These are phyloP conservation scores for Pseudisothecium myosuroides DNA, from an alignment of 225 moss, liverwort and hornwort species.

Conservation along the genomic window DNA sequence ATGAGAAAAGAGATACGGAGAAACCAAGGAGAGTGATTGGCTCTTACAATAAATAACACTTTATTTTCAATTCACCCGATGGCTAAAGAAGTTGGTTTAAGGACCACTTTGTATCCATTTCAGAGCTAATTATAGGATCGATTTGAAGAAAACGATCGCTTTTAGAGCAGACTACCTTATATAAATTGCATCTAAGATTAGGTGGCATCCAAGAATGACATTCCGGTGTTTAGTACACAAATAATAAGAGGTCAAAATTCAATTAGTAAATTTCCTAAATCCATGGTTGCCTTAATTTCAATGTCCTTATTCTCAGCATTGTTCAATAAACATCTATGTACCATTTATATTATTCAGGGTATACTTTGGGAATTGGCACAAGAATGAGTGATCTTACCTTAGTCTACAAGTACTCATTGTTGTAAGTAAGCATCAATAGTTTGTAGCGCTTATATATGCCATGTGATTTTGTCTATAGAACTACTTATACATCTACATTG, in stretches of 20 bases:
- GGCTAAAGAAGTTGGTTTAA: too few species aligned
- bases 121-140: too few species aligned
- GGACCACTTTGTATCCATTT: too few species aligned
- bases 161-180: too few species aligned
- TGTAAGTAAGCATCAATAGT: background rate
- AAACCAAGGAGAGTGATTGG: too few species aligned
- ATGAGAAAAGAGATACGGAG: too few species aligned
- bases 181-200: background rate
- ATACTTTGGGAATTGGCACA: background rate
- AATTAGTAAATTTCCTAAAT: background rate
- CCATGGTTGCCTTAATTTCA: background rate
- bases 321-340: too few species aligned
- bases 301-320: background rate
- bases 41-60: too few species aligned
- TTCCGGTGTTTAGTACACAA: background rate
- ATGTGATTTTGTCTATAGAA: too few species aligned
- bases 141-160: too few species aligned
- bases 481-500: too few species aligned
- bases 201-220: background rate
- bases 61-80: too few species aligned
- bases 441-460: fast-evolving
- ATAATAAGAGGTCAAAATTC: background rate
- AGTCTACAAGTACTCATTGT: fast-evolving
- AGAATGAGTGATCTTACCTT: background rate
- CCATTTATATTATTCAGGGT: fast-evolving